Evolutionary conservation across 2,329 filamentous ascomycete genomes (phyloP).

Genomic region (Scedosporium apiospermum): DNA sequence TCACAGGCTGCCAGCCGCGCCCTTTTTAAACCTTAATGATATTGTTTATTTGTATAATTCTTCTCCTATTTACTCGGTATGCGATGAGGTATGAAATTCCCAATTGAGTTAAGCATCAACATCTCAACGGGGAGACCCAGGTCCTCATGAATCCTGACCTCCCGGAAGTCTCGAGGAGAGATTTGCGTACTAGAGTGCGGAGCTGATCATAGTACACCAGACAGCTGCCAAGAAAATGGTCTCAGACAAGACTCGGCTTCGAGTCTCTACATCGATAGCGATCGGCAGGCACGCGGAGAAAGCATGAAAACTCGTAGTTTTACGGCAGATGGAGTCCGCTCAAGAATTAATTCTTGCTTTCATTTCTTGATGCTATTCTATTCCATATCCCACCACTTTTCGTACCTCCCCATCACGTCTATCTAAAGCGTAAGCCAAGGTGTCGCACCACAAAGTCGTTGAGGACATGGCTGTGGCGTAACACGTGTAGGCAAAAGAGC

Average conservation of each 20-base stretch:
- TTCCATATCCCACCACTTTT: background rate
- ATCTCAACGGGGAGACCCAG: too few relatives aligned
- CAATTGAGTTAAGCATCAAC: background rate
- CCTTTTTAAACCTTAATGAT: background rate
- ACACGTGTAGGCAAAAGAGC: background rate
- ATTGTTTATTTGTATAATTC: background rate
- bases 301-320: too few relatives aligned
- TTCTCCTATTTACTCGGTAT: background rate
- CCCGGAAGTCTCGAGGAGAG: too few relatives aligned
- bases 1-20: background rate
- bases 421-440: background rate
- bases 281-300: too few relatives aligned
- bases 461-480: background rate
- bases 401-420: background rate
- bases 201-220: too few relatives aligned
- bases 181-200: too few relatives aligned
- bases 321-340: too few relatives aligned
- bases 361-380: background rate
- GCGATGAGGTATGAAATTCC: background rate
- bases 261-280: too few relatives aligned
- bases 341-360: background rate
- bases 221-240: too few relatives aligned
- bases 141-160: too few relatives aligned
- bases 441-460: background rate
- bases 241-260: too few relatives aligned